Base-by-base conservation (phyloP, 73 alveolate genomes). In the Stentor roeselii region DNA sequence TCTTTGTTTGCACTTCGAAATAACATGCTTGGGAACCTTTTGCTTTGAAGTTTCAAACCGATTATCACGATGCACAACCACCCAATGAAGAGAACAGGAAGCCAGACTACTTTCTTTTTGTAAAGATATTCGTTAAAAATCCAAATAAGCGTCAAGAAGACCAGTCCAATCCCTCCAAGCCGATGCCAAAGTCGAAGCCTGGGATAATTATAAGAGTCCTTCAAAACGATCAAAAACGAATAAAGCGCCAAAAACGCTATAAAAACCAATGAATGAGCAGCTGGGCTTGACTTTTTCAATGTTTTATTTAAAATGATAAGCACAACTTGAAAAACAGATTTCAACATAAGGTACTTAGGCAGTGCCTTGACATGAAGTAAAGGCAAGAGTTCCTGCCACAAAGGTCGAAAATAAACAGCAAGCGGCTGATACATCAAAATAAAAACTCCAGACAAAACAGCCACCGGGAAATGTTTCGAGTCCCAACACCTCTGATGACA, bases 341-440 rank as follows among this genome's bases (percentile, higher is more conserved):
- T 67, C 34, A 67, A 15, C 80, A 67, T 67, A 14, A 67, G 34
- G 34, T 30, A 32, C 80, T 21, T 21, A 1, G 80, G 80, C 37
- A 21, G 37, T 0, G 80, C 34, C 34, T 67, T 67, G 11, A 67
- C 41, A 67, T 67, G 80, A 30, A 67, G 41, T 21, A 67, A 11
- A 21, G 80, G 80, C 41, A 21, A 32, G 34, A 30, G 41, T 32
- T 67, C 80, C 34, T 67, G 80, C 80, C 80, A 67, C 3, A 67
- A 27, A 27, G 80, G 80, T 67, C 80, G 21, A 34, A 21, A 67
- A 67, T 21, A 67, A 27, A 67, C 80, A 67, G 80, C 80, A 27
- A 67, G 37, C 21, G 80, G 80, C n/a, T 67, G 80, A 67, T 67
- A 67, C 0, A 67, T 67, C 37, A 67, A 30, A 27, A 67, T 67